Evolutionary conservation across 129 eudicot genomes (phyloP).

Genomic region (Deinandra increscens): DNA sequence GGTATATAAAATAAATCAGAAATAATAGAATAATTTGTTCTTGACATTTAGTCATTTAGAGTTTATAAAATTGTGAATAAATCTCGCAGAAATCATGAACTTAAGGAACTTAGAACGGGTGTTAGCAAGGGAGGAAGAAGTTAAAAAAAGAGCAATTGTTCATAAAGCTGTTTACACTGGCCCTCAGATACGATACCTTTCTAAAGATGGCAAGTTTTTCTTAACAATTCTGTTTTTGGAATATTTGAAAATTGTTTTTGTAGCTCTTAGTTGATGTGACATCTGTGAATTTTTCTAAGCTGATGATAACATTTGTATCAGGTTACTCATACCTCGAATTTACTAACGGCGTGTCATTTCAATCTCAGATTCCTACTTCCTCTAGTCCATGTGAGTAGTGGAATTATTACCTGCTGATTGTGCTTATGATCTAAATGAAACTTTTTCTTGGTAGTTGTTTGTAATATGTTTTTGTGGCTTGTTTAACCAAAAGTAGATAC

Average conservation of each 20-base stretch:
- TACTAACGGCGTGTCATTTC: slow-evolving; percentile 69
- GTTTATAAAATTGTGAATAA: slow-evolving; percentile 11
- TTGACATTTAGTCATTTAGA: not conserved
- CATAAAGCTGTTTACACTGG: slow-evolving; percentile 88
- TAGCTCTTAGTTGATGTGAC: not conserved
- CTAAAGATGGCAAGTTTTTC: slow-evolving; percentile 67
- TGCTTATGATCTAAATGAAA: not conserved
- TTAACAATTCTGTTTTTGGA: not conserved
- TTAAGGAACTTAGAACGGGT: slow-evolving; percentile 89
- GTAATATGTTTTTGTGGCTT: not conserved
- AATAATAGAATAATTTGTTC: slow-evolving; percentile 7
- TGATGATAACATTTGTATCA: slow-evolving; percentile 38
- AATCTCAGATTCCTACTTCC: slow-evolving; percentile 56
- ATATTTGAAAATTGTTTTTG: not conserved
- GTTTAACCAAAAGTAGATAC: slow-evolving; percentile 4
- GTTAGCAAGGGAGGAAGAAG: slow-evolving; percentile 99
- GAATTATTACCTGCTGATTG: not conserved
- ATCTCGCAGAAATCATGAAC: slow-evolving; percentile 76
- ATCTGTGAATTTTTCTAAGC: slow-evolving; percentile 1
- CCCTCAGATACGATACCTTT: slow-evolving; percentile 89
- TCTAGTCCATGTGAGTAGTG: slow-evolving; percentile 67
- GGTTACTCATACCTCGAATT: slow-evolving; percentile 68
- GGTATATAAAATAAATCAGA: slow-evolving; percentile 41
- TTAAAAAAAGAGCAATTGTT: slow-evolving; percentile 89
- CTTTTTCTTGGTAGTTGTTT: not conserved